Percentiles rank a stretch among this genome's conserved stretches.
phyloP scores from a whole-genome alignment of 208 protist species.

The Leishmania tarentolae region DNA sequence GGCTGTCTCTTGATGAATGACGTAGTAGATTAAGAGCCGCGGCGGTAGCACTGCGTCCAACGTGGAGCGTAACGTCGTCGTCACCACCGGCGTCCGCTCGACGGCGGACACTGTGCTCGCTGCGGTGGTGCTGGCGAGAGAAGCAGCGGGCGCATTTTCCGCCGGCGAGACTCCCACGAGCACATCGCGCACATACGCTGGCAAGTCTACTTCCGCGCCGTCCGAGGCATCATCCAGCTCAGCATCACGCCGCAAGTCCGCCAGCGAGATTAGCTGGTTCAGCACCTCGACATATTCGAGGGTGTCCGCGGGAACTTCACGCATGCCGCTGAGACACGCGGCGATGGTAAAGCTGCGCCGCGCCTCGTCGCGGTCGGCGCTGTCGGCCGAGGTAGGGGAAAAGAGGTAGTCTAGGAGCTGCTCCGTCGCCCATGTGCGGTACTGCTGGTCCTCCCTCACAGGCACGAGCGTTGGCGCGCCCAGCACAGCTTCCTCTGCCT shows the following conservation, averaged over 20 bases:
- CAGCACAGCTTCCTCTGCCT: background rate
- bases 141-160: background rate
- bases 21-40: conserved; percentile 41
- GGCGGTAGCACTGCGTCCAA: conserved; percentile 46
- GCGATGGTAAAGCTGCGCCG: conserved; percentile 18
- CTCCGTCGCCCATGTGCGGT: conserved; percentile 13
- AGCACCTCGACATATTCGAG: conserved; percentile 28
- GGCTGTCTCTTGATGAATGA: conserved; percentile 22
- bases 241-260: background rate
- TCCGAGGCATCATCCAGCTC: background rate
- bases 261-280: background rate
- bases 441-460: conserved; percentile 12
- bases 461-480: background rate
- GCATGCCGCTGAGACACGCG: conserved; percentile 26
- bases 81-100: conserved; percentile 22
- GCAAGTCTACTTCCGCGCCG: conserved; percentile 14
- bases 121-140: background rate
- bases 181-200: conserved; percentile 20
- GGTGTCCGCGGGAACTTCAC: conserved; percentile 18
- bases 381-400: background rate
- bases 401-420: conserved; percentile 24
- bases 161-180: conserved; percentile 5
- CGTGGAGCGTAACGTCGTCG: conserved; percentile 18
- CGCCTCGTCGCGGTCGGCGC: conserved; percentile 5
- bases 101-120: background rate